Evolutionary conservation across 75 land plant species (phyloP).

Genomic region (Picea glauca): DNA sequence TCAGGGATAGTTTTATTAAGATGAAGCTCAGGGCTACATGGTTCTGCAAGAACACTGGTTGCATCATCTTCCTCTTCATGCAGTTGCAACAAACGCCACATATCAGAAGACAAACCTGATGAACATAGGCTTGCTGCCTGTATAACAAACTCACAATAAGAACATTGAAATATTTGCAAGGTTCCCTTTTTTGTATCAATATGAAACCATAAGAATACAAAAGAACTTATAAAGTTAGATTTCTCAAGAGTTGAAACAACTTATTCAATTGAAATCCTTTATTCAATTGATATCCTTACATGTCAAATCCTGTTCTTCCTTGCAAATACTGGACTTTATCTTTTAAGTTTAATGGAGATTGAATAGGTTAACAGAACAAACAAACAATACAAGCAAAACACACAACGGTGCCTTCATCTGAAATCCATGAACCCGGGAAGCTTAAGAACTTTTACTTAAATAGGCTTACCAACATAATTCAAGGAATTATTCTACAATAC

Average conservation of each 20-base stretch:
- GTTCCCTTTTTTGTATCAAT: too few relatives aligned
- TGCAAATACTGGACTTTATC: too few relatives aligned
- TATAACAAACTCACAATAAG: neutral
- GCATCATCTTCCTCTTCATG: constrained; percentile 96
- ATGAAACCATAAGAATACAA: too few relatives aligned
- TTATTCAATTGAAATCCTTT: too few relatives aligned
- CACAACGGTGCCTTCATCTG: neutral
- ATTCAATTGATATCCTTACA: too few relatives aligned
- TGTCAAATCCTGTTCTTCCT: too few relatives aligned
- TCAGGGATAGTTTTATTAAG: constrained; percentile 14
- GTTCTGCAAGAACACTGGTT: constrained; percentile 38
- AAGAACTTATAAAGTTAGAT: too few relatives aligned
- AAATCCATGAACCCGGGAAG: neutral
- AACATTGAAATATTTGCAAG: too few relatives aligned
- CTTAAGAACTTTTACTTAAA: neutral
- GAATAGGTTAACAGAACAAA: neutral
- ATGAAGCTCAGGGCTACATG: constrained; percentile 33
- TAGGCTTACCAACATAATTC: neutral
- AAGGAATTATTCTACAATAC: constrained; percentile 1
- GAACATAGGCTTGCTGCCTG: constrained; percentile 39
- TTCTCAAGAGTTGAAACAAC: too few relatives aligned
- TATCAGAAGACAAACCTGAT: constrained; percentile 69
- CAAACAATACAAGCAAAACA: neutral
- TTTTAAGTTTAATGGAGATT: neutral
- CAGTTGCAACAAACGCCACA: constrained; percentile 69